Evolutionary conservation across 1,284 basidiomycete species (phyloP).

Genomic region (Puccinia brachypodii): DNA sequence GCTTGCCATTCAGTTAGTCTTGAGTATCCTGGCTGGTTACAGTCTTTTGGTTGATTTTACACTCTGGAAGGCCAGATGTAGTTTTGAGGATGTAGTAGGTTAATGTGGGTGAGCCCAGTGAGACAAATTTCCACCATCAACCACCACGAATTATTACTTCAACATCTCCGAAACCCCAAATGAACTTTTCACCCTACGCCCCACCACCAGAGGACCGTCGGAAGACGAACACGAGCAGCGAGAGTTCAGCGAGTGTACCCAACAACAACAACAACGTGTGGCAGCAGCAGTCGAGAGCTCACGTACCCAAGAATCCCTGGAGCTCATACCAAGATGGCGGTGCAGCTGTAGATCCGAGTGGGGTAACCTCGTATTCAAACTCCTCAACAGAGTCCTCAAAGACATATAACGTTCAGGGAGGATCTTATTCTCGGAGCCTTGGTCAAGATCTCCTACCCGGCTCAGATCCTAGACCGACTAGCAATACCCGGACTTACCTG

Average conservation of each 20-base stretch:
- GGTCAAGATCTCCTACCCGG: neutral
- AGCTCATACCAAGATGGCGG: constrained; percentile 40
- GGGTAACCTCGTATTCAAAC: neutral
- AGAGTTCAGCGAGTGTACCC: neutral
- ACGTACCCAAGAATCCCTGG: constrained; percentile 33
- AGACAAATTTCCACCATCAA: neutral
- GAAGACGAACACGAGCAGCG: neutral
- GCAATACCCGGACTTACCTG: neutral
- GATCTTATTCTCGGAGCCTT: constrained; percentile 5
- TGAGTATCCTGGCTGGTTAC: no score
- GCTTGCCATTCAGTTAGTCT: no score
- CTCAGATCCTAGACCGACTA: neutral
- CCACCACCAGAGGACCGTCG: constrained; percentile 43
- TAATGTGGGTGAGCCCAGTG: no score
- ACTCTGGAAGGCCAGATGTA: no score
- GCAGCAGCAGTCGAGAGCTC: constrained; percentile 9
- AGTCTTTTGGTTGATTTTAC: no score
- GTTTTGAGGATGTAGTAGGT: no score
- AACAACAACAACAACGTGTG: no score
- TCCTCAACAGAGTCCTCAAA: constrained; percentile 1
- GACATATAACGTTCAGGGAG: neutral
- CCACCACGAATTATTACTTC: no score
- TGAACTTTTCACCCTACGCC: constrained; percentile 48
- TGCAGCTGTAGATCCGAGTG: constrained; percentile 4
- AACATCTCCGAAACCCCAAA: neutral